Evolutionary conservation across 2,329 filamentous ascomycete genomes (phyloP).

Genomic region (Fusarium sterilihyphosum): DNA sequence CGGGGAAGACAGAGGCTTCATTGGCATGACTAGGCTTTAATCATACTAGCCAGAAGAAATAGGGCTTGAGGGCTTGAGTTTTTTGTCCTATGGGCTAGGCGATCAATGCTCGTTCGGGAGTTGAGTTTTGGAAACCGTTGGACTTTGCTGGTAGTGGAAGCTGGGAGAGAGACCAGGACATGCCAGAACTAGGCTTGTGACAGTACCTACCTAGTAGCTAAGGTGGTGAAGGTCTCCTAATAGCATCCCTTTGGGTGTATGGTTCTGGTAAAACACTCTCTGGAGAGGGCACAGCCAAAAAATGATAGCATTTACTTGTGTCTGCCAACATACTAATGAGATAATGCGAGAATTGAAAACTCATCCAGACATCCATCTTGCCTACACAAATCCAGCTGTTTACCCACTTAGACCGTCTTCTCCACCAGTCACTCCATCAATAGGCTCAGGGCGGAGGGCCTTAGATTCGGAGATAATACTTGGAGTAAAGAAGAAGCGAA

Average conservation of each 20-base stretch:
- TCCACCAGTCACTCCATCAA: slow-evolving; percentile 18
- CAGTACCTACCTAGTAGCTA: not conserved
- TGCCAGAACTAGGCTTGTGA: not conserved
- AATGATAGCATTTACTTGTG: not conserved
- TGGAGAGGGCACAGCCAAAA: not conserved
- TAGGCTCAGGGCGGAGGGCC: not conserved
- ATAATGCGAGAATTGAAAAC: not conserved
- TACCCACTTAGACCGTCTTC: slow-evolving; percentile 17
- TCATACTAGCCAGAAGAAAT: slow-evolving; percentile 17
- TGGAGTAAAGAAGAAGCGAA: not conserved
- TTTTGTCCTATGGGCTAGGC: not conserved
- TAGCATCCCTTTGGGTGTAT: not conserved
- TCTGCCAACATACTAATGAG: not conserved
- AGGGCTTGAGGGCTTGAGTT: slow-evolving; percentile 25
- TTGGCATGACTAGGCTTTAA: slow-evolving; percentile 19
- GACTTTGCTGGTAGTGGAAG: not conserved
- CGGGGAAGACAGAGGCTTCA: slow-evolving; percentile 31
- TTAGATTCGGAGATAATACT: not conserved
- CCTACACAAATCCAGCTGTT: slow-evolving; percentile 8
- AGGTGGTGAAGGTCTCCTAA: not conserved
- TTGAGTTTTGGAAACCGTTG: slow-evolving; percentile 33
- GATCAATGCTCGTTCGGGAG: slow-evolving; percentile 23
- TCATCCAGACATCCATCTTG: slow-evolving; percentile 24
- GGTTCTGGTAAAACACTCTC: not conserved
- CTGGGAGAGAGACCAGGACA: slow-evolving; percentile 1